Conservation (phyloP, 495 filamentous ascomycete species). For the Jackrogersella minutella region DNA sequence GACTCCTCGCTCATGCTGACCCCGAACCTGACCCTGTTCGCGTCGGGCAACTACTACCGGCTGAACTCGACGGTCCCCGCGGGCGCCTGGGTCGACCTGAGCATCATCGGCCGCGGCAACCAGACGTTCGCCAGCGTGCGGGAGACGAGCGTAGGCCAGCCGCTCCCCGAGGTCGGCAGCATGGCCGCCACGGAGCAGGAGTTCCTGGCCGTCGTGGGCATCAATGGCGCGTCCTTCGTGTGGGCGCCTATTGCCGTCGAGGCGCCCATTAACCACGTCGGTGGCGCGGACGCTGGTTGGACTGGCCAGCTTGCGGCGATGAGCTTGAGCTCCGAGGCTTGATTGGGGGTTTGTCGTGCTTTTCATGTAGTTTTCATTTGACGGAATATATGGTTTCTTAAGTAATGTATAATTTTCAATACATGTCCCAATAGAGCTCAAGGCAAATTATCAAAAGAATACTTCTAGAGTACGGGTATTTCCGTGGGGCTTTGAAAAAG, state of each 20-base stretch:
- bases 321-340: conserved; percentile 39
- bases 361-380: no score
- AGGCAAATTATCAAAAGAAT: no score
- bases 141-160: conserved; percentile 10
- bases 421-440: no score
- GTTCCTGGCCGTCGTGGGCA: conserved; percentile 53
- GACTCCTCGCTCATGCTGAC: conserved; percentile 57
- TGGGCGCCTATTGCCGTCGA: conserved; percentile 59
- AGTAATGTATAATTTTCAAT: no score
- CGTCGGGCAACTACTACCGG: conserved; percentile 55
- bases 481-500: no score
- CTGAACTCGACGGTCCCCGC: conserved; percentile 55
- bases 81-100: conserved; percentile 51
- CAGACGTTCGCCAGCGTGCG: conserved; percentile 50
- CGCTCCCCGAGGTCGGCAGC: conserved; percentile 14
- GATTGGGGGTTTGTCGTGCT: not conserved
- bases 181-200: conserved; percentile 41
- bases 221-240: conserved; percentile 52
- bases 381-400: no score
- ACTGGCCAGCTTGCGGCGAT: conserved; percentile 39
- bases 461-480: no score
- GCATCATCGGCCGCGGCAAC: conserved; percentile 52
- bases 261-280: conserved; percentile 55
- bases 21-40: conserved; percentile 55
- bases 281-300: conserved; percentile 44